A percentile compares a stretch with the other conserved stretches of the same genome.
Conservation (phyloP, 2,329 filamentous ascomycete genomes). For the Penicillium sp. region DNA sequence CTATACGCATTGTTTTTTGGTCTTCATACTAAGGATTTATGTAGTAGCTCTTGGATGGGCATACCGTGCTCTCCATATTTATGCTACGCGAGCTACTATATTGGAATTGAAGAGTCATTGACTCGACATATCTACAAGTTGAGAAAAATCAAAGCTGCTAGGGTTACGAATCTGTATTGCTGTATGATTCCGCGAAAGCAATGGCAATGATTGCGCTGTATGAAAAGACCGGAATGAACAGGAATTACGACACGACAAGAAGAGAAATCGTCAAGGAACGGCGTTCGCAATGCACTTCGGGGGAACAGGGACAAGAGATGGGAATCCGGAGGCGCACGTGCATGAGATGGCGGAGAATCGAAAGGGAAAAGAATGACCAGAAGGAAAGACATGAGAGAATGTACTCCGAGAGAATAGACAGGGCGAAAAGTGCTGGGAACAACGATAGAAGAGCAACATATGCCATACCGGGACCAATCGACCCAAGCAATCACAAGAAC, state of each 20-base stretch:
- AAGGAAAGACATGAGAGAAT: conserved; percentile 26
- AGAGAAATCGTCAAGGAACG: conserved; percentile 17
- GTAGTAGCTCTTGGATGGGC: not conserved
- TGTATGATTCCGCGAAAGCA: conserved; percentile 5
- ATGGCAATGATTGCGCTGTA: conserved; percentile 13
- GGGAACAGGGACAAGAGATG: conserved; percentile 26
- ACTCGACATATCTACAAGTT: not conserved
- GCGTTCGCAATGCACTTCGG: conserved; percentile 25
- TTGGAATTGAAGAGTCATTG: not conserved
- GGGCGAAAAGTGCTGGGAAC: conserved; percentile 14
- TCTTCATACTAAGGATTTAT: not conserved
- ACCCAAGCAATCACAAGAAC: conserved; percentile 23
- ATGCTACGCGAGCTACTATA: not conserved
- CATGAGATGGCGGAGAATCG: conserved; percentile 11
- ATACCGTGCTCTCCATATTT: conserved; percentile 6
- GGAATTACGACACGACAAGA: conserved; percentile 21
- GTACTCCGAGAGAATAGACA: conserved; percentile 25
- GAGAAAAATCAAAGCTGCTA: not conserved
- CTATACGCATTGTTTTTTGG: conserved; percentile 23
- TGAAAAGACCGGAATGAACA: conserved; percentile 10
- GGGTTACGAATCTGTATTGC: conserved; percentile 9
- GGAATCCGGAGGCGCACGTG: conserved; percentile 33
- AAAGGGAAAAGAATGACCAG: conserved; percentile 11
- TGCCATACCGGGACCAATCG: conserved; percentile 21
- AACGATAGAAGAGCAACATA: conserved; percentile 16